Evolutionary conservation across 306 rosid genomes (phyloP).

Genomic region (Prinsepia uniflora): DNA sequence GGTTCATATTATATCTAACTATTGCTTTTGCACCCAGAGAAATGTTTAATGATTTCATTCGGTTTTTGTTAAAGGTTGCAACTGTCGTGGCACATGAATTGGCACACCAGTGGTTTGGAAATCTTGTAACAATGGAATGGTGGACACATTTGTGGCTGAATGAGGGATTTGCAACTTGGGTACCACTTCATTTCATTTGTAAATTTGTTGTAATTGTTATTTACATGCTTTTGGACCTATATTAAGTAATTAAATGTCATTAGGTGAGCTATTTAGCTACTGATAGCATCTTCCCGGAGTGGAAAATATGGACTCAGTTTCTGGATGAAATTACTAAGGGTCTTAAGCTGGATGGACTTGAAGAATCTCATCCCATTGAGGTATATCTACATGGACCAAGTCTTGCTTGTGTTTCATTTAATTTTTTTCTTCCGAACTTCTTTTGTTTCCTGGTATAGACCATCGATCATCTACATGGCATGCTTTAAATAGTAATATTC

Average conservation of each 20-base stretch:
- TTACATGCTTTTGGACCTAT: conserved; percentile 7
- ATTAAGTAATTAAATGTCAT: conserved; percentile 8
- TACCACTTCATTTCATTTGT: conserved; percentile 31
- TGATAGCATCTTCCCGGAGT: conserved; percentile 86
- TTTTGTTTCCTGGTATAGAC: neutral
- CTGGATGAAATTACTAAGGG: conserved; percentile 67
- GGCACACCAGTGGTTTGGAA: conserved; percentile 99
- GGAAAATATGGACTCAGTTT: conserved; percentile 97
- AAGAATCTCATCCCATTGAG: conserved; percentile 95
- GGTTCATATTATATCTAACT: conserved; percentile 22
- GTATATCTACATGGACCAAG: conserved; percentile 31
- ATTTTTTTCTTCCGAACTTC: neutral
- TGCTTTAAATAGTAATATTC: neutral
- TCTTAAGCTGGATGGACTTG: conserved; percentile 84
- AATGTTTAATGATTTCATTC: conserved; percentile 23
- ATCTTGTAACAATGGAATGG: conserved; percentile 99
- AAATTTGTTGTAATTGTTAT: neutral
- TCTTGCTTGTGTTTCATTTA: conserved; percentile 1
- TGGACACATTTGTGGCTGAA: conserved; percentile 99
- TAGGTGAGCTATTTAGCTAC: conserved; percentile 93
- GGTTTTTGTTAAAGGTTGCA: conserved; percentile 60
- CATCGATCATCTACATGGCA: neutral
- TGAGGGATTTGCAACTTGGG: conserved; percentile 99
- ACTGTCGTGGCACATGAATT: conserved; percentile 89
- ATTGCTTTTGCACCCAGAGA: conserved; percentile 12